Conservation (phyloP, 768 basidiomycete genomes). For the Pleurotus platypus region DNA sequence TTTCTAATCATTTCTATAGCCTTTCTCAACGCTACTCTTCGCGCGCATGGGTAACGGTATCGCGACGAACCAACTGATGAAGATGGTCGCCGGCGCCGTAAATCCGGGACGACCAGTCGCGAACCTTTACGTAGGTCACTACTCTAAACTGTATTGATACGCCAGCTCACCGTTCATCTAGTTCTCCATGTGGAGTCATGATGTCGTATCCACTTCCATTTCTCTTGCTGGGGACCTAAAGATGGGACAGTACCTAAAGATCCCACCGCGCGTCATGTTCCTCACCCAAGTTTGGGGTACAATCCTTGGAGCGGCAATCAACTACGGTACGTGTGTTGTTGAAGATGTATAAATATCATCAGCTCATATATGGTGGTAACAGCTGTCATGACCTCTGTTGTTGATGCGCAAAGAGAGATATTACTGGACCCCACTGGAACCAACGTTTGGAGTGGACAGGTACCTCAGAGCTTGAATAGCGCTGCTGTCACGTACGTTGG, state of each 20-base stretch:
- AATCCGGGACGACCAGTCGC: slow-evolving; percentile 65
- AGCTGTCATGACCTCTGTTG: slow-evolving; percentile 59
- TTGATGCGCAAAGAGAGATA: slow-evolving; percentile 49
- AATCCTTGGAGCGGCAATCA: slow-evolving; percentile 43
- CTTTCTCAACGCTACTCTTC: slow-evolving; percentile 53
- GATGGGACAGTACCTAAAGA: slow-evolving; percentile 67
- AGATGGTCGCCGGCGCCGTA: slow-evolving; percentile 59
- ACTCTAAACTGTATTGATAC: neutral
- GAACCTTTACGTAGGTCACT: slow-evolving; percentile 54
- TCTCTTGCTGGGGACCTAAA: slow-evolving; percentile 59
- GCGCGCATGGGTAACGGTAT: slow-evolving; percentile 62
- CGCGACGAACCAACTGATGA: slow-evolving; percentile 58
- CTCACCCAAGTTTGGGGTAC: slow-evolving; percentile 65
- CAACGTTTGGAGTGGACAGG: slow-evolving; percentile 47
- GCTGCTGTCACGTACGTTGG: slow-evolving; percentile 41
- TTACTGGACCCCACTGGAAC: slow-evolving; percentile 50
- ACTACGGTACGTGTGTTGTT: slow-evolving; percentile 27
- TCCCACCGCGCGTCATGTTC: slow-evolving; percentile 67
- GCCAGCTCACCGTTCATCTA: slow-evolving; percentile 13
- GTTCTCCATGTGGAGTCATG: slow-evolving; percentile 71
- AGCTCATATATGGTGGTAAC: neutral
- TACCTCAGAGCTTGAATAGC: slow-evolving; percentile 50
- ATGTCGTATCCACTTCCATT: slow-evolving; percentile 53
- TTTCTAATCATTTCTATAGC: slow-evolving; percentile 22
- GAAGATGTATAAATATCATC: no score